phyloP scores from a whole-genome alignment of 202 grass and related monocot genomes.

The Brachypodium distachyon region DNA sequence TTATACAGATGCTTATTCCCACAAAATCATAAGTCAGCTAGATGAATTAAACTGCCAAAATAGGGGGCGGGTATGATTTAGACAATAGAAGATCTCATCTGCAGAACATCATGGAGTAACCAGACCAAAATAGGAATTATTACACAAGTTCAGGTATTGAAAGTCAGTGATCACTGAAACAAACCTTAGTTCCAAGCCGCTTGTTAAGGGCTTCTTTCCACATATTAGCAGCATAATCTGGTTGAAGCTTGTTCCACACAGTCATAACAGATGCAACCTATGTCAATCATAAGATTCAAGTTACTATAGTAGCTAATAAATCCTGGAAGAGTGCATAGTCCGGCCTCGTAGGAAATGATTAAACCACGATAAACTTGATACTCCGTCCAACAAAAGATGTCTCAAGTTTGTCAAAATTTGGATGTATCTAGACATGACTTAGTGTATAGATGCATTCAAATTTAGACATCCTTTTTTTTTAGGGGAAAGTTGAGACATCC shows the following conservation, averaged over 20 bases:
- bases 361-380: background rate
- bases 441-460: too few species aligned
- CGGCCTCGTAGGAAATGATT: background rate
- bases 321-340: background rate
- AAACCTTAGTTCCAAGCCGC: slow-evolving; percentile 85
- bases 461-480: too few species aligned
- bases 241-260: slow-evolving; percentile 88
- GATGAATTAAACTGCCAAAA: background rate
- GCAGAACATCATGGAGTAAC: background rate
- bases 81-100: background rate
- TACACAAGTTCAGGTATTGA: background rate
- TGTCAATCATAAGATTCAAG: slow-evolving; percentile 26
- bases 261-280: slow-evolving; percentile 99
- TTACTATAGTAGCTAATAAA: slow-evolving; percentile 9
- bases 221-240: slow-evolving; percentile 85
- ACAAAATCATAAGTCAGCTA: background rate
- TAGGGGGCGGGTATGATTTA: background rate
- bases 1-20: background rate
- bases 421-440: too few species aligned
- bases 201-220: slow-evolving; percentile 96
- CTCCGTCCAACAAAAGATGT: too few species aligned
- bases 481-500: too few species aligned
- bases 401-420: too few species aligned
- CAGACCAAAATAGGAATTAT: background rate
- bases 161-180: slow-evolving; percentile 4